Percentiles rank a stretch among this genome's conserved stretches.
phyloP scores from a whole-genome alignment of 2,329 filamentous ascomycete species.

The Epichloe scottii region DNA sequence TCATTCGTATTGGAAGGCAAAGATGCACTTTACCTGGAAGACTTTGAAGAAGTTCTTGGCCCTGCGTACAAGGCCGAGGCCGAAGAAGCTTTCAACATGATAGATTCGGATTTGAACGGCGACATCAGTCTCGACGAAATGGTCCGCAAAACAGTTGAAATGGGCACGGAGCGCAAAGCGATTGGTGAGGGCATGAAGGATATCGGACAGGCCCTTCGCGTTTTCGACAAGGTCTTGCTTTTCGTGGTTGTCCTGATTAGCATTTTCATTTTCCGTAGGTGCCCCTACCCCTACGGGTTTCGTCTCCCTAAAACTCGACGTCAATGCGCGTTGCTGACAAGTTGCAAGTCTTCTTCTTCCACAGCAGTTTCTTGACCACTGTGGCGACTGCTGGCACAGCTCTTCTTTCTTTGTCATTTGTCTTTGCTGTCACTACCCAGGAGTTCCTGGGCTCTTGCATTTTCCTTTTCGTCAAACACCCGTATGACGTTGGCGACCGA shows the following conservation, averaged over 20 bases:
- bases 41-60: conserved; percentile 81
- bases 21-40: conserved; percentile 65
- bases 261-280: conserved; percentile 68
- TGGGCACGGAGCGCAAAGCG: conserved; percentile 75
- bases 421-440: conserved; percentile 83
- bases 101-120: conserved; percentile 83
- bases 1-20: conserved; percentile 88
- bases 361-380: conserved; percentile 71
- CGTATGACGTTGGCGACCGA: conserved; percentile 89
- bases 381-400: conserved; percentile 84
- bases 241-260: conserved; percentile 70
- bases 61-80: conserved; percentile 61
- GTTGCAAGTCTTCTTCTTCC: conserved; percentile 64
- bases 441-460: conserved; percentile 98
- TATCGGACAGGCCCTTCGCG: conserved; percentile 85
- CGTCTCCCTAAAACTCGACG: neutral
- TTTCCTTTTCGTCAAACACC: conserved; percentile 97
- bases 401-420: conserved; percentile 88
- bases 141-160: conserved; percentile 73
- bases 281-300: no score
- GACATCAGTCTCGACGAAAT: conserved; percentile 95
- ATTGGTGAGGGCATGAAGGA: conserved; percentile 93
- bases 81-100: conserved; percentile 67
- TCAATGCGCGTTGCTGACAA: neutral
- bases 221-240: conserved; percentile 76